These are phyloP conservation scores for Actinidia arguta DNA, from an alignment of 179 eudicot species.

Conservation along the genomic window DNA sequence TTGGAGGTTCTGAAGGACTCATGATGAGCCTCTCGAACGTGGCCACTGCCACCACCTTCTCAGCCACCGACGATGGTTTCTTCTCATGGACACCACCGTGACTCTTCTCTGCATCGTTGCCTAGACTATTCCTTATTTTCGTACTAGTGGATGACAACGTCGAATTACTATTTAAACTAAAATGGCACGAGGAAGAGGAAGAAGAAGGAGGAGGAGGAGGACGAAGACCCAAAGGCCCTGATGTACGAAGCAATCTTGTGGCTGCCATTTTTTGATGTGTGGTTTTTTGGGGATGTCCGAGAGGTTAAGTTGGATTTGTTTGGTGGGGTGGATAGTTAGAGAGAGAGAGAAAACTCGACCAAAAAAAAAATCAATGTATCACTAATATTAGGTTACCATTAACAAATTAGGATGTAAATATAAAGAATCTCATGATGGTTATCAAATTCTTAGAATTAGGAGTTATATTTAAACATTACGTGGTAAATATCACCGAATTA, in stretches of 20 bases:
- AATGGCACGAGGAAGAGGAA: not conserved
- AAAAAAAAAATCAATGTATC: too few species aligned
- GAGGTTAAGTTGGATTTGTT: not conserved
- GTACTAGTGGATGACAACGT: not conserved
- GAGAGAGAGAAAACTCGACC: conserved; percentile 21
- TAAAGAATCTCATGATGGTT: too few species aligned
- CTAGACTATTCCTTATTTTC: not conserved
- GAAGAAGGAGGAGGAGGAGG: conserved; percentile 11
- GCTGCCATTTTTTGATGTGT: conserved; percentile 25
- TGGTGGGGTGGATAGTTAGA: not conserved
- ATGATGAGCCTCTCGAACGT: not conserved
- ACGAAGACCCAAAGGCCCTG: conserved; percentile 15
- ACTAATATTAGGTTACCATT: too few species aligned
- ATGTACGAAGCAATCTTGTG: conserved; percentile 22
- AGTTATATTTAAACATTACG: too few species aligned
- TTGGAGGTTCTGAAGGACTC: not conserved
- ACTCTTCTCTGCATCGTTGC: not conserved
- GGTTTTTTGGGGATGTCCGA: not conserved
- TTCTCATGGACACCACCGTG: not conserved
- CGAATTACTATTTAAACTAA: not conserved
- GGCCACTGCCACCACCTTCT: conserved; percentile 15
- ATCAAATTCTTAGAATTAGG: too few species aligned
- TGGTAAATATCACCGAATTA: too few species aligned
- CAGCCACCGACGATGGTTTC: not conserved
- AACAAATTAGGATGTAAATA: too few species aligned